Evolutionary conservation across 192 early-diverging fungal genomes (phyloP).

Genomic region (Linnemannia exigua): DNA sequence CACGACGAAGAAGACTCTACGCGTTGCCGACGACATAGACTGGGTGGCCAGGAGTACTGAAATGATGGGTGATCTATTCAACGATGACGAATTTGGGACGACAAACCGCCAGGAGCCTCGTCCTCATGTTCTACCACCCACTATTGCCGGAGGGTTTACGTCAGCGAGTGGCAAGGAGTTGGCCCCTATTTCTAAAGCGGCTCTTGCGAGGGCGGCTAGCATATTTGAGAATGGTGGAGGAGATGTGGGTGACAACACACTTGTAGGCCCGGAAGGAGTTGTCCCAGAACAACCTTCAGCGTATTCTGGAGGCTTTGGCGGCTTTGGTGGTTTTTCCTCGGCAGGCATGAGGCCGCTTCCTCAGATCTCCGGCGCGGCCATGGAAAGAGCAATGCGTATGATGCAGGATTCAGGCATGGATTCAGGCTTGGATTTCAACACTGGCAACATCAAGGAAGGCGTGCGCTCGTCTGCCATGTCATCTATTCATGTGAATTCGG

Average conservation of each 20-base stretch:
- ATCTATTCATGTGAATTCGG: neutral
- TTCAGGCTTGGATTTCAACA: too few species aligned
- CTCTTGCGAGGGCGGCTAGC: constrained; percentile 13
- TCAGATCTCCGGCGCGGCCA: constrained; percentile 19
- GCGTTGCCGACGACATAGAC: neutral
- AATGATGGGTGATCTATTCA: neutral
- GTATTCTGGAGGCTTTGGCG: neutral
- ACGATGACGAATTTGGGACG: neutral
- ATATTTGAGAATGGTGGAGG: constrained; percentile 15
- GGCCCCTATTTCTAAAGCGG: constrained; percentile 15
- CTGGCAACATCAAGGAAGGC: neutral
- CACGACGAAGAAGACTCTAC: neutral
- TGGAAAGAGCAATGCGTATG: constrained; percentile 11
- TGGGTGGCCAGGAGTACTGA: neutral
- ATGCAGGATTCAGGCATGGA: constrained; percentile 13
- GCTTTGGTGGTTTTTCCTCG: constrained; percentile 12
- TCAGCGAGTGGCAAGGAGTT: constrained; percentile 30
- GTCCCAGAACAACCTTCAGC: neutral
- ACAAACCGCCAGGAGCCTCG: neutral
- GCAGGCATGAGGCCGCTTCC: constrained; percentile 4
- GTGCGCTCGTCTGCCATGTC: neutral
- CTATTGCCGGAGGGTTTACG: constrained; percentile 10
- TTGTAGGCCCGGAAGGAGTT: neutral
- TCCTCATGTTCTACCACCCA: neutral
- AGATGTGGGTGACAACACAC: too few species aligned